Evolutionary conservation across 2,329 filamentous ascomycete species (phyloP), one percentile per base, ranked within the genome.

Genomic region (Microsporum ferrugineum): DNA sequence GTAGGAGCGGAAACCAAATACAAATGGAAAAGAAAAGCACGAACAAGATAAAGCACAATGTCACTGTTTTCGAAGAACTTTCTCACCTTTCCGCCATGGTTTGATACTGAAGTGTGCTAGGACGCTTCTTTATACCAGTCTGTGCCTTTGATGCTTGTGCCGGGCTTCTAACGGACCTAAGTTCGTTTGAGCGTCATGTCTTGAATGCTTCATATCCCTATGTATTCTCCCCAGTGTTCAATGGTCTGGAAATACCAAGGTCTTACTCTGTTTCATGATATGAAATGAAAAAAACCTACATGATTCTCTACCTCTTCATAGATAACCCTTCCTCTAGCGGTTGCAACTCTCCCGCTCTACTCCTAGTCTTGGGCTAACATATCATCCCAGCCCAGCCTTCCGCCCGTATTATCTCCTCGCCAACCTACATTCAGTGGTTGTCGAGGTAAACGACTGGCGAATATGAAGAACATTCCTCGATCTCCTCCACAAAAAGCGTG

Each of bases 361-460:
- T 7, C n/a, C n/a, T 12, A 23, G 17, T 23, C 43, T 47, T 23
- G 43, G 23, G 43, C 17, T 47, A n/a, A 43, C 1, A 45, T 33
- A 5, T 1, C 51, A 29, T 60, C 47, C 8, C 45, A 10, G 5
- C 57, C 8, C 63, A 23, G 6, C 36, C 36, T 61, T 73, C 78
- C 88, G 89, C 89, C 85, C 87, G 82, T 78, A 84, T 90, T 78
- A 95, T 95, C 89, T 88, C 88, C 89, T 86, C 85, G 84, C 86
- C 81, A 83, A 86, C 84, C 87, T 80, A 55, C 59, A 63, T 65
- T 5, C 62, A 64, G 66, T 66, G 65, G 62, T 65, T 62, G 87
- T 82, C 84, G 84, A 89, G 90, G 87, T 96, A 96, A 85, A 95
- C 88, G 85, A 84, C 83, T 91, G 84, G 90, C 90, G 88, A 81